Evolutionary conservation across 1,284 basidiomycete species (phyloP), one percentile per base, ranked within the genome.

Genomic region (Xanthoconium separans): DNA sequence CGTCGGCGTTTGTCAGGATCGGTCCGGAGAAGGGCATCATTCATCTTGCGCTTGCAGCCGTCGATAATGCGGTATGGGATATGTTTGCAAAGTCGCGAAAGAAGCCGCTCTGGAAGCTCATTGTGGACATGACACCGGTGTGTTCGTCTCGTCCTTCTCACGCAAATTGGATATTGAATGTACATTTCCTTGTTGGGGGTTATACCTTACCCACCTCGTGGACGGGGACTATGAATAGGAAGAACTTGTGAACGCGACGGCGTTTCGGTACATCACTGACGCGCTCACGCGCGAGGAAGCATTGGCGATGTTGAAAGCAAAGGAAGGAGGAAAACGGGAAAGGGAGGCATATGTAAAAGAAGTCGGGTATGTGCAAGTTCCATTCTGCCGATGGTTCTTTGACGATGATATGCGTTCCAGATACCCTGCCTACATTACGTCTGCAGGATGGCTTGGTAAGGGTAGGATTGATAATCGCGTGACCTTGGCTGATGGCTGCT

Each of bases 401-500:
- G 30, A 29, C 20, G 47, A 42, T 62, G 45, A 48, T 30, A 36
- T 30, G 22, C 7, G 18, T 18, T 13, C 24, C 30, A 91, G 91
- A 29, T 97, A 96, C 73, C 93, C 93, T 22, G 92, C 93, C 16
- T 97, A 97, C 70, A 92, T 96, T 34, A 97, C 94, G 15, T 92
- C 88, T 22, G 94, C 91, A n/a, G 94, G 93, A 54, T 95, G 93
- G 92, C 80, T 94, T 33, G 91, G 84, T 80, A 49, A 52, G 58
- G 44, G 3, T 16, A 34, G 18, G 5, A 34, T 37, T 27, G 41
- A 20, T 43, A 29, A 11, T 15, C 29, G 18, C 37, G 37, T 33
- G 27, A 27, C 27, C 27, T 27, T 7, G 27, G 27, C 27, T 51
- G 15, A 65, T 58, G 15, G 48, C 33, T 57, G 13, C 24, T 24